These are phyloP conservation scores for Boletus pseudopeckii DNA, from an alignment of 768 basidiomycete species.

Conservation along the genomic window DNA sequence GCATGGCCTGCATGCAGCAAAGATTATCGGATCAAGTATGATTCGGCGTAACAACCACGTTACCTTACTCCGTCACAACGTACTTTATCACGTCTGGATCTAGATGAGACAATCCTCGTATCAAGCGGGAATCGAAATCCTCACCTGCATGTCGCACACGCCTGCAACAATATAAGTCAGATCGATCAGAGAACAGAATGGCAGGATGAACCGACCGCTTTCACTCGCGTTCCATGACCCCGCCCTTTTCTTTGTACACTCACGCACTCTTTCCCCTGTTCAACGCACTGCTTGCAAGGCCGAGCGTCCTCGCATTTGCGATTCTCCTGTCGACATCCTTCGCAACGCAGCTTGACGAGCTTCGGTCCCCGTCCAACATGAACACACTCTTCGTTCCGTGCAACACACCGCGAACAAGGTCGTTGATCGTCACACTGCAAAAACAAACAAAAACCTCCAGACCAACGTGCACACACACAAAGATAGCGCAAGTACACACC, in stretches of 20 bases:
- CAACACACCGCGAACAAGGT: slow-evolving; percentile 58
- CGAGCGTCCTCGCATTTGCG: slow-evolving; percentile 58
- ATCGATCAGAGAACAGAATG: slow-evolving; percentile 2
- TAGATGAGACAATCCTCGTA: slow-evolving; percentile 11
- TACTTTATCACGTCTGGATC: slow-evolving; percentile 55
- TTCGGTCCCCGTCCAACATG: slow-evolving; percentile 56
- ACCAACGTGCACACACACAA: not conserved
- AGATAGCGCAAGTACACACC: slow-evolving; percentile 30
- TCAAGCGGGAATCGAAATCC: slow-evolving; percentile 11
- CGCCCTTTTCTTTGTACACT: slow-evolving; percentile 48
- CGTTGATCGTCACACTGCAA: slow-evolving; percentile 59
- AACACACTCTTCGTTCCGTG: slow-evolving; percentile 52
- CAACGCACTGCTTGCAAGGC: slow-evolving; percentile 52
- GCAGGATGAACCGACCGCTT: slow-evolving; percentile 44
- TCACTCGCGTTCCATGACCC: slow-evolving; percentile 59
- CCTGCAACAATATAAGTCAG: slow-evolving; percentile 35
- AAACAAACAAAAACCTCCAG: not conserved
- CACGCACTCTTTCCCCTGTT: slow-evolving; percentile 46
- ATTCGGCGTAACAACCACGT: slow-evolving; percentile 8
- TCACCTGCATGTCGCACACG: slow-evolving; percentile 60
- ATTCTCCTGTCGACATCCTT: slow-evolving; percentile 52
- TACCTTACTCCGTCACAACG: slow-evolving; percentile 59
- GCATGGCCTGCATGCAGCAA: slow-evolving; percentile 42
- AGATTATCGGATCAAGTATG: slow-evolving; percentile 3
- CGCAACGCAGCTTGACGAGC: slow-evolving; percentile 57